Evolutionary conservation across 345 rosid genomes (phyloP).

Genomic region (Murraya koenigii): DNA sequence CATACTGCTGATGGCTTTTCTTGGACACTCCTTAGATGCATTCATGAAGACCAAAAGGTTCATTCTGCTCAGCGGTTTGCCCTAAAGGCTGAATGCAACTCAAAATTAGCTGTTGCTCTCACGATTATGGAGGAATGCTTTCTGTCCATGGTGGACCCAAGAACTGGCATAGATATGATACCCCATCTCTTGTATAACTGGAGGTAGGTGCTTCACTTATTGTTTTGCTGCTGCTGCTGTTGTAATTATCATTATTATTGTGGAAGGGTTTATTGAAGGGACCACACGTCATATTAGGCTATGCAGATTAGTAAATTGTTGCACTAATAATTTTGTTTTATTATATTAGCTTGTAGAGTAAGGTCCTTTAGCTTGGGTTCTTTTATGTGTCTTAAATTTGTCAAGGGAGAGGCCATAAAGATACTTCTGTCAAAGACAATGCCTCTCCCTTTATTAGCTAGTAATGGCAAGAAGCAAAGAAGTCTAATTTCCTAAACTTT

Average conservation of each 20-base stretch:
- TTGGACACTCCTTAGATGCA: slow-evolving; percentile 80
- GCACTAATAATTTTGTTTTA: neutral
- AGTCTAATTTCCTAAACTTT: neutral
- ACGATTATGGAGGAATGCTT: slow-evolving; percentile 95
- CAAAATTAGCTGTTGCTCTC: slow-evolving; percentile 84
- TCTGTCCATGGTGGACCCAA: slow-evolving; percentile 88
- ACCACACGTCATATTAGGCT: neutral
- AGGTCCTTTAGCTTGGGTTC: neutral
- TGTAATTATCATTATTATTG: neutral
- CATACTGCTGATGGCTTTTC: slow-evolving; percentile 57
- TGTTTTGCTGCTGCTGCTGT: neutral
- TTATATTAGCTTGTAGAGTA: neutral
- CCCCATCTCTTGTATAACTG: slow-evolving; percentile 87
- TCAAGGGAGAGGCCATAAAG: neutral
- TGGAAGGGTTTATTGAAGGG: neutral
- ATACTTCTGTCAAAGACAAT: neutral
- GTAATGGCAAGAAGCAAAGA: neutral
- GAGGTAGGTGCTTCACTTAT: slow-evolving; percentile 49
- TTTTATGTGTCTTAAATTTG: neutral
- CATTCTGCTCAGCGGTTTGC: slow-evolving; percentile 71
- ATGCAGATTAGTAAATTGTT: neutral
- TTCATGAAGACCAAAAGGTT: slow-evolving; percentile 76
- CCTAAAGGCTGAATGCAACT: slow-evolving; percentile 91
- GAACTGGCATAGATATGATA: slow-evolving; percentile 93
- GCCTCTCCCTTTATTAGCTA: neutral